These are phyloP conservation scores for Stachybotrys echinatus DNA, from an alignment of 2,329 filamentous ascomycete species.

Conservation along the genomic window DNA sequence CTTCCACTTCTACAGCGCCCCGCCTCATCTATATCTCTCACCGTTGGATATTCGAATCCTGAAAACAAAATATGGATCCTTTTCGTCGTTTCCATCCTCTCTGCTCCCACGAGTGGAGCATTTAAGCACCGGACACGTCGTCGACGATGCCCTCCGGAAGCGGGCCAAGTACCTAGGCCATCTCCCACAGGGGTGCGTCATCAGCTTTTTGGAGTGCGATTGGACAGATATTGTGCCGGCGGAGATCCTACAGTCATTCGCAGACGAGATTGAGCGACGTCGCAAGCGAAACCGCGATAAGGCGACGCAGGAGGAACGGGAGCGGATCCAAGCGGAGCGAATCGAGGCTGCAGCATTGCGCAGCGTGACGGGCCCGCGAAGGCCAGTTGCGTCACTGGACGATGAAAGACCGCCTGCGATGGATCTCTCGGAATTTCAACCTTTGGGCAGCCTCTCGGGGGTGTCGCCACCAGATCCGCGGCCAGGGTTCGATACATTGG, in stretches of 20 bases:
- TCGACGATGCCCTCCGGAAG: constrained; percentile 79
- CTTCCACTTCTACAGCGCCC: constrained; percentile 85
- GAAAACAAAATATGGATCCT: constrained; percentile 81
- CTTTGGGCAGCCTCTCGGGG: constrained; percentile 45
- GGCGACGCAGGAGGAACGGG: constrained; percentile 79
- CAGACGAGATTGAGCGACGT: constrained; percentile 69
- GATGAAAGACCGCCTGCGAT: constrained; percentile 33
- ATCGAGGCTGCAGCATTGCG: constrained; percentile 68
- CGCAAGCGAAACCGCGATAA: constrained; percentile 78
- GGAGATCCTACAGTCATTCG: constrained; percentile 70
- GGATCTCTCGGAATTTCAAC: constrained; percentile 60
- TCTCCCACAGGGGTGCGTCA: constrained; percentile 83
- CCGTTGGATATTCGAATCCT: constrained; percentile 89
- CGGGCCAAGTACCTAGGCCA: constrained; percentile 83
- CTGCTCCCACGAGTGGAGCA: constrained; percentile 84
- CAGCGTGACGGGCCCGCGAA: constrained; percentile 35
- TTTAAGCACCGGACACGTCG: constrained; percentile 79
- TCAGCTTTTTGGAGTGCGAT: constrained; percentile 88
- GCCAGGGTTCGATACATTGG: constrained; percentile 61
- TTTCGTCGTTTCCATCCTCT: constrained; percentile 76
- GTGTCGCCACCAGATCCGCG: constrained; percentile 52
- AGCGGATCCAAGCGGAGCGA: constrained; percentile 75
- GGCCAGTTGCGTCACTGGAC: constrained; percentile 30
- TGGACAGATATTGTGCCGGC: constrained; percentile 84
- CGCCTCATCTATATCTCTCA: constrained; percentile 84